Evolutionary conservation across 352 stramenopile genomes (phyloP), one percentile per base, ranked within the genome.

Genomic region (Phytopythium delawarense): DNA sequence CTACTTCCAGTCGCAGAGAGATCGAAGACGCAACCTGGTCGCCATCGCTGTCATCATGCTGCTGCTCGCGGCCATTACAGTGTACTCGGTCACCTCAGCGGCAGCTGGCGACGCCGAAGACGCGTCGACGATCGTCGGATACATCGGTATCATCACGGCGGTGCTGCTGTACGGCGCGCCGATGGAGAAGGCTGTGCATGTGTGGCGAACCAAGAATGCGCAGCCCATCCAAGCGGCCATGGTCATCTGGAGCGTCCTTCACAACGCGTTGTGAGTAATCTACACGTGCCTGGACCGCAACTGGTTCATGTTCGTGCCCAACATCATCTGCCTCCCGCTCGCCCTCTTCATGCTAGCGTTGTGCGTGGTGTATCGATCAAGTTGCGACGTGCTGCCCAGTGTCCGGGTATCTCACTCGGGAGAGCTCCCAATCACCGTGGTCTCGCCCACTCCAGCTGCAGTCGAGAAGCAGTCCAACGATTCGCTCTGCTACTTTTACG

Each of bases 221-320:
- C 61, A 61, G 18, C 59, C 72, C 35, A 71, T 81, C 32, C 75
- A 76, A 32, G 60, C 76, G n/a, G 58, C 57, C 6, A 82, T 87
- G 67, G 72, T 83, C 51, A 40, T 79, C 18, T 74, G 73, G 0
- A 67, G 68, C 0, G 28, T 77, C 7, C 48, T 72, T 34, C 78
- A 76, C 63, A 79, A 70, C 57, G 39, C 62, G 8, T 51, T 83
- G 7, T 86, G 74, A 75, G 55, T 83, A 20, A 69, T 72, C 2
- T 84, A 80, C 54, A 74, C 74, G 25, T 51, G 65, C 0, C 23
- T 68, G n/a, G 58, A 62, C 32, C 18, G 25, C 20, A 67, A 64
- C 52, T 73, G 62, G 65, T 73, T 76, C 59, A 70, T 73, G 35
- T 63, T 64, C 7, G 52, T 57, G 32, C 59, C 56, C 12, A 70